Conservation (phyloP, 352 stramenopile species). For the Phytophthora fragariaefolia region DNA sequence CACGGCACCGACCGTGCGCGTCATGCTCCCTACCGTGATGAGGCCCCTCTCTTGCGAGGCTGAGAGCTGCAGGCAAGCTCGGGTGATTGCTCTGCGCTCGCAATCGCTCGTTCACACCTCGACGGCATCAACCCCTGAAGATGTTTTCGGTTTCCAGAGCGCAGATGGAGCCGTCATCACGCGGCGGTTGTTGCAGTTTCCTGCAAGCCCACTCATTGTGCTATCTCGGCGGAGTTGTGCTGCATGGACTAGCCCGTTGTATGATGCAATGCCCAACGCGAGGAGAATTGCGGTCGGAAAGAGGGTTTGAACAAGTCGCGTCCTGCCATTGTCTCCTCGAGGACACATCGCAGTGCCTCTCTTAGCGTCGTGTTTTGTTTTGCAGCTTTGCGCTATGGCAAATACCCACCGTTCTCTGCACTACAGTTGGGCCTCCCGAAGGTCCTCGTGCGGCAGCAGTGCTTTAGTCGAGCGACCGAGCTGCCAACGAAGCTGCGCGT, state of each 20-base stretch:
- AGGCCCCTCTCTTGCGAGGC: slow-evolving; percentile 10
- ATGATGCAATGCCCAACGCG: slow-evolving; percentile 30
- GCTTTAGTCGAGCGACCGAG: slow-evolving; percentile 24
- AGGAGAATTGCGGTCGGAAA: slow-evolving; percentile 22
- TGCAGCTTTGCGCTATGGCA: neutral
- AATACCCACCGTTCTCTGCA: slow-evolving; percentile 21
- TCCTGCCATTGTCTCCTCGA: slow-evolving; percentile 9
- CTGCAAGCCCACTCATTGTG: slow-evolving; percentile 20
- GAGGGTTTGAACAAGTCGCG: neutral
- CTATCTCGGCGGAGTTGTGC: slow-evolving; percentile 23
- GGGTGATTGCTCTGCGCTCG: slow-evolving; percentile 4
- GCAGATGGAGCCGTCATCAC: slow-evolving; percentile 30
- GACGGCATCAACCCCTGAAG: neutral
- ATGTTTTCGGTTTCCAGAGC: slow-evolving; percentile 10
- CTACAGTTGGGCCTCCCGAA: slow-evolving; percentile 19
- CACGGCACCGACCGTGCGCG: neutral
- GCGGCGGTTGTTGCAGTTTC: slow-evolving; percentile 37
- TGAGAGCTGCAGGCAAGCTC: neutral
- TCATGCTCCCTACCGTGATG: slow-evolving; percentile 2
- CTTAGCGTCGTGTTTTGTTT: slow-evolving; percentile 4
- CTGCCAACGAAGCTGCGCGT: no score
- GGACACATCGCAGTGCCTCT: slow-evolving; percentile 16
- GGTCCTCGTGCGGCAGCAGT: slow-evolving; percentile 1
- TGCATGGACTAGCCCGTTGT: slow-evolving; percentile 17
- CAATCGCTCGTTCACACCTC: neutral